phyloP scores from a whole-genome alignment of 2,329 filamentous ascomycete species.

The Aureobasidium sp. region DNA sequence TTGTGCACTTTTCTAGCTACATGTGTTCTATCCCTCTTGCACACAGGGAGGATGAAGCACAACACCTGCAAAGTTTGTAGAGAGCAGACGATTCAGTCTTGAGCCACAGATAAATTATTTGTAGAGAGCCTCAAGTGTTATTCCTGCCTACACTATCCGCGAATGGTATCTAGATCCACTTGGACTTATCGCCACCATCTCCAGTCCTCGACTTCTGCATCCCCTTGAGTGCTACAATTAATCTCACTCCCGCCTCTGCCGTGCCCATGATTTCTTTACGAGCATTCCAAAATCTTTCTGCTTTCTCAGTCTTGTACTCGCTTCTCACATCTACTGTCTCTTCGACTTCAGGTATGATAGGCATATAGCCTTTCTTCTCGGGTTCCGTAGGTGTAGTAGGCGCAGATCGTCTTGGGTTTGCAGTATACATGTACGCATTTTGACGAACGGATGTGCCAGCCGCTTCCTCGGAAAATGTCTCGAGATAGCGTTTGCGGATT shows the following conservation, averaged over 20 bases:
- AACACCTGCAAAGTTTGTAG: no score
- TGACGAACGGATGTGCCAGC: neutral
- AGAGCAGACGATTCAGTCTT: no score
- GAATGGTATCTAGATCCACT: neutral
- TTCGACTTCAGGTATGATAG: neutral
- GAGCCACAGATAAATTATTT: neutral
- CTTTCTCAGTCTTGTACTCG: neutral
- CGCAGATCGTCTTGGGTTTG: neutral
- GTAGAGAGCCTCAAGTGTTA: neutral
- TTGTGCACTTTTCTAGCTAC: no score
- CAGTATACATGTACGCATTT: neutral
- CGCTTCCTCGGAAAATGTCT: neutral
- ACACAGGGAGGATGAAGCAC: no score
- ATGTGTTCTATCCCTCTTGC: no score
- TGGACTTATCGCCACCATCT: neutral
- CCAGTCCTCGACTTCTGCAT: neutral
- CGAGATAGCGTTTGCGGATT: conserved; percentile 3
- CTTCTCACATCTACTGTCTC: neutral
- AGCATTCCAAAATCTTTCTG: neutral
- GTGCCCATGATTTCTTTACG: neutral
- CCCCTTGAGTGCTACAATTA: neutral
- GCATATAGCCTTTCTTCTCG: neutral
- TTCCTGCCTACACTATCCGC: neutral
- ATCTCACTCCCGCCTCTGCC: neutral
- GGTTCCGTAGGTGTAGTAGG: neutral